Evolutionary conservation across 768 basidiomycete genomes (phyloP), one percentile per base, ranked within the genome.

Genomic region (Leccinum uliginosum): DNA sequence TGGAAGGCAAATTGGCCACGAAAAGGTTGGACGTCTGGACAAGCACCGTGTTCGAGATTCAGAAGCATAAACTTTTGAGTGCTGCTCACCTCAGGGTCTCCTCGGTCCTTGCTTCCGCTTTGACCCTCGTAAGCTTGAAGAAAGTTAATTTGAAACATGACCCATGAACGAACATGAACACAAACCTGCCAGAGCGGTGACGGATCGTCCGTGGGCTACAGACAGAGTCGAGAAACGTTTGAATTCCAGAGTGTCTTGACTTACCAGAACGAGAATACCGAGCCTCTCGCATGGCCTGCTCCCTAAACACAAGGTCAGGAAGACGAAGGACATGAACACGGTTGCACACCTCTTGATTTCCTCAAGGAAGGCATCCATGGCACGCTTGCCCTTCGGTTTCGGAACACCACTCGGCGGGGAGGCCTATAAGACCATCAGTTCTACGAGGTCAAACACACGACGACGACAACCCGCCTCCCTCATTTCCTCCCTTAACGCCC

Each of bases 301-400:
- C 96, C 69, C 96, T 98, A 64, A n/a, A 43, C 30, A 44, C 45
- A 19, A 10, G 27, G 32, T 61, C 54, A 66, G 51, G n/a, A 57
- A 26, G 24, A 32, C 1, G 19, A 7, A 19, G 5, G 14, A 17
- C 29, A 50, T 57, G 24, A 1, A 24, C 23, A 52, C 8, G 6
- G n/a, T 10, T 17, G 30, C 77, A 21, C 48, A 89, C 96, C 83
- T 83, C 75, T 98, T 98, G 57, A 99, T 92, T 75, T 99, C 94
- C 65, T 97, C 94, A 51, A 99, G 76, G 69, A 98, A 99, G 2
- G 87, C 74, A 72, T 98, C 95, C 93, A 98, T 98, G 1, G 91
- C 93, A 51, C 96, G 84, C 70, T 93, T 97, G 3, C 97, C 97
- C 70, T 93, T 97, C 0, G 91, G 86, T 68, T 86, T 93, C 1